Base-by-base conservation (phyloP, 2,329 filamentous ascomycete genomes). In the Paraconiothyrium sp. region DNA sequence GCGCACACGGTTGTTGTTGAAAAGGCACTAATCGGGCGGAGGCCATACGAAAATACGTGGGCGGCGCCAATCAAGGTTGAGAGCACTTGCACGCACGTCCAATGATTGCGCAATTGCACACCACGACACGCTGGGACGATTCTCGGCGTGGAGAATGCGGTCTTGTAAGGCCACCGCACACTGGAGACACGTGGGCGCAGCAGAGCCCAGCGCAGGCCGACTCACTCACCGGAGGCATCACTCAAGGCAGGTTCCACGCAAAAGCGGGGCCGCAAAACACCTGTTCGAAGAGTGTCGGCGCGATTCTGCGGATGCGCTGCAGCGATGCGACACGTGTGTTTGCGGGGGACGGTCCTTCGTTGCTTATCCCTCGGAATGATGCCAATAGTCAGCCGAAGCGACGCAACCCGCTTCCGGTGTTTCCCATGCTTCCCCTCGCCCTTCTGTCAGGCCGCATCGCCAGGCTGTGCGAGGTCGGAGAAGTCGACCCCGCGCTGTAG, bases 41-140 rank as follows among this genome's bases (percentile, higher is more conserved):
- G 78, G 77, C 78, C 54, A 75, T 80, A 65, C 72, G 75, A 58
- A 80, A 79, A 68, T 80, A 80, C 60, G 72, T 80, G 16, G 69
- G 76, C 49, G 68, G 72, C 62, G 74, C 74, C 72, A 76, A 76
- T 77, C 74, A 75, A 41, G 69, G 69, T 49, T 78, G 72, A 78
- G 47, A 11, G 6, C 10, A 11, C 20, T 50, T 39, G 54, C 54
- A 56, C 54, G 54, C 54, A 24, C 1, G 27, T 8, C 43, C 30
- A n/a, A 37, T 46, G 13, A 48, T 32, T 47, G 54, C 54, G 54
- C 43, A 47, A 47, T 48, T 30, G 54, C 43, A 48, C 20, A 27
- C 13, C 22, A 20, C 13, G 37, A 16, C n/a, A 27, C 24, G 24
- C 52, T 55, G 52, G 37, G 22, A 24, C n/a, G 9, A 22, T 6